Percentiles rank a stretch among this genome's conserved stretches.
Evolutionary conservation across 371 early-diverging fungal species (phyloP).

Genomic region (Mucor velutinosus): DNA sequence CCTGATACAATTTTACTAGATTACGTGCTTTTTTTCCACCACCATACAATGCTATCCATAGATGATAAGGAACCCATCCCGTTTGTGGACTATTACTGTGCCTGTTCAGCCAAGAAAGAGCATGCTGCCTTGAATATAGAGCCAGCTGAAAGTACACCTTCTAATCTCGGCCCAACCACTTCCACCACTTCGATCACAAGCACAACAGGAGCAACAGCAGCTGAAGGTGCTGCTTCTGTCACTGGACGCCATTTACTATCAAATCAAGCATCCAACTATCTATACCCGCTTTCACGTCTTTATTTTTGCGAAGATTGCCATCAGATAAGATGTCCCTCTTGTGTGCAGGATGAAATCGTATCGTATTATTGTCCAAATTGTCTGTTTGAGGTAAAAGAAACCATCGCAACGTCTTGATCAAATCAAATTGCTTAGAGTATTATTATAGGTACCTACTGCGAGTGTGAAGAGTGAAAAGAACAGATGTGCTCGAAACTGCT

Average conservation of each 20-base stretch:
- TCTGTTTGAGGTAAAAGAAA: constrained; percentile 75
- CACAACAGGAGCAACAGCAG: background rate
- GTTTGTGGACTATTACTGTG: constrained; percentile 58
- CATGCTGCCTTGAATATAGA: background rate
- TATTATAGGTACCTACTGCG: constrained; percentile 76
- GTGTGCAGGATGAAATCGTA: constrained; percentile 83
- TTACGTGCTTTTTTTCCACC: background rate
- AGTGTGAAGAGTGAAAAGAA: constrained; percentile 68
- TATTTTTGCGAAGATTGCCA: constrained; percentile 91
- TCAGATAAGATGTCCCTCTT: constrained; percentile 78
- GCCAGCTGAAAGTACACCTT: background rate
- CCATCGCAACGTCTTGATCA: background rate
- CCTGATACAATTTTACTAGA: background rate
- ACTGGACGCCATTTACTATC: constrained; percentile 41
- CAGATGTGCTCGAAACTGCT: constrained; percentile 94
- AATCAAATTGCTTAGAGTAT: background rate
- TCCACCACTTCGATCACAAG: constrained; percentile 1
- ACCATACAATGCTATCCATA: constrained; percentile 1
- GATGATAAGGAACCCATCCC: constrained; percentile 25
- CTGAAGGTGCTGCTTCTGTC: constrained; percentile 26
- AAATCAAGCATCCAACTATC: constrained; percentile 42
- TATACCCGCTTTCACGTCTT: constrained; percentile 70
- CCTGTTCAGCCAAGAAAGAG: constrained; percentile 35
- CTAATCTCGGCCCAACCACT: background rate
- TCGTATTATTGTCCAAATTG: constrained; percentile 95